Evolutionary conservation across 2,329 filamentous ascomycete genomes (phyloP), one percentile per base, ranked within the genome.

Genomic region (Fusarium palustre): DNA sequence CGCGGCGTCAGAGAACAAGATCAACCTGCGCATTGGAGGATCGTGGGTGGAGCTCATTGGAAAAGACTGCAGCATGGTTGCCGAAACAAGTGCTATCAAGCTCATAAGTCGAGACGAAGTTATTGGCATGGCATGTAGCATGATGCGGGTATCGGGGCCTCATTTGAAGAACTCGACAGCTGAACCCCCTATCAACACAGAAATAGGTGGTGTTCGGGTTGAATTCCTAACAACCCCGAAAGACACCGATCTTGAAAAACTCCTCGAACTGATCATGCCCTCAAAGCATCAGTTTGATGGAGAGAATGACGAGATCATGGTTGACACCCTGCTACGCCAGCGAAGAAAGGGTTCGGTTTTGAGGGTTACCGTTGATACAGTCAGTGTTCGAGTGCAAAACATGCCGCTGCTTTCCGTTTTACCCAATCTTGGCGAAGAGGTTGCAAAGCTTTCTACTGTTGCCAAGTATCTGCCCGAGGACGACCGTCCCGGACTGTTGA

Each of bases 401-500:
- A 79, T 93, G 39, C 82, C 87, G 13, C 88, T 91, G 69, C 81
- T 97, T 18, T 83, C 87, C 12, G 87, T 88, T 42, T 83, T 99
- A 16, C 87, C 90, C 10, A 85, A 86, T 13, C 85, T 99, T 11
- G 90, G 87, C 1, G 90, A 92, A 68, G 96, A 99, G 74, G 78
- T 98, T 49, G 86, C 91, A 8, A 93, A 92, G 70, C 83, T 99
- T 7, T 92, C 94, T 1, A 94, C 90, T 1, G 93, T 99, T 28
- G 88, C 95, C 9, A 98, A 97, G 76, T 98, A 98, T 77, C 85
- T 99, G 4, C 95, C 96, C 0, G 95, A 99, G 72, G 96, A 99
- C 78, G 95, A 99, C 73, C 88, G 94, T 3, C 96, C 96, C 3
- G 96, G 96, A 0, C 83, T 98, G 22, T 83, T 99, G 38, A 94